Evolutionary conservation across 257 asterid genomes (phyloP).

Genomic region (Solanum corneliomulleri): DNA sequence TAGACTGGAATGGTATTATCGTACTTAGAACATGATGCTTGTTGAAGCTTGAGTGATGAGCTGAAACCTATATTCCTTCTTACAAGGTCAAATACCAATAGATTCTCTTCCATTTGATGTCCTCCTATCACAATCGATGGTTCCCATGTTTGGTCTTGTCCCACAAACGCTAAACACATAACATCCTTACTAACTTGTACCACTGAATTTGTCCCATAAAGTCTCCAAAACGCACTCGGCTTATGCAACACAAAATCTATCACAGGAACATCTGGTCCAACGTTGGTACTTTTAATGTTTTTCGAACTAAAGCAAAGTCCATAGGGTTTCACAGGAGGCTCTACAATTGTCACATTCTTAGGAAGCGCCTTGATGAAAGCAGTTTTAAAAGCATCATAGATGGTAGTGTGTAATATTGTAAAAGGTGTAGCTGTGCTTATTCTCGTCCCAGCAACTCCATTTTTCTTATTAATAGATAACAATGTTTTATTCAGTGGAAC

Average conservation of each 20-base stretch:
- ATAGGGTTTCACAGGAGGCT: conserved; percentile 26
- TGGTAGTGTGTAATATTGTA: conserved; percentile 29
- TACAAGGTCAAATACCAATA: too few species aligned
- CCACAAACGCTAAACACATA: too few species aligned
- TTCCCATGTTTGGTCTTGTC: too few species aligned
- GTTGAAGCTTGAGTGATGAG: too few species aligned
- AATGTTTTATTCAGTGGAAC: conserved; percentile 21
- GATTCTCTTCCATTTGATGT: too few species aligned
- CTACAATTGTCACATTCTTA: conserved; percentile 10
- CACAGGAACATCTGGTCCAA: not conserved
- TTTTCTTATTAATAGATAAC: conserved; percentile 11
- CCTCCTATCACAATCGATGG: too few species aligned
- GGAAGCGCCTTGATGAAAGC: conserved; percentile 40
- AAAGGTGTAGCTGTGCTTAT: conserved; percentile 32
- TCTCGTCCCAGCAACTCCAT: conserved; percentile 48
- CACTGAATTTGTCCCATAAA: conserved; percentile 29
- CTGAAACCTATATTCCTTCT: too few species aligned
- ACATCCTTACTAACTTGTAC: too few species aligned
- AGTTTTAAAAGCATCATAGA: conserved; percentile 25
- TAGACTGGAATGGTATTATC: conserved; percentile 2
- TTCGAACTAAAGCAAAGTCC: conserved; percentile 34
- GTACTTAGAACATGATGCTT: conserved; percentile 27
- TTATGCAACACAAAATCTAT: conserved; percentile 3
- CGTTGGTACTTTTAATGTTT: not conserved
- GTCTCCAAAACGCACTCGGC: conserved; percentile 20